These are phyloP conservation scores for Bryum argenteum DNA, from an alignment of 225 moss, liverwort and hornwort genomes.

Conservation along the genomic window DNA sequence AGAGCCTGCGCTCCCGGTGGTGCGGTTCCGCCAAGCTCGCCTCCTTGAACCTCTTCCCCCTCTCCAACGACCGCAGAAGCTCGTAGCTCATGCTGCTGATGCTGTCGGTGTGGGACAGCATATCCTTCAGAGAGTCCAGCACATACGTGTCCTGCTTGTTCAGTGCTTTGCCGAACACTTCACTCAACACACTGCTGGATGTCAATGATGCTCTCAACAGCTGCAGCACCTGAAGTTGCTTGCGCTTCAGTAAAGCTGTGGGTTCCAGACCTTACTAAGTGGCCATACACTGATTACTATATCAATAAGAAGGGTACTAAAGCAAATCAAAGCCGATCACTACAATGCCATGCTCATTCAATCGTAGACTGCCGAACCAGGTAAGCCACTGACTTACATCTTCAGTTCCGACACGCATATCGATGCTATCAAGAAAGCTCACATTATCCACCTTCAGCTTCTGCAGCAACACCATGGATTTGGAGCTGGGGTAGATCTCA, in stretches of 20 bases:
- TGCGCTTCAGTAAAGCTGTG: neutral
- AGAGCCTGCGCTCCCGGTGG: slow-evolving; percentile 6
- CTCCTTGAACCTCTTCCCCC: slow-evolving; percentile 18
- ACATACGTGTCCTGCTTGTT: slow-evolving; percentile 27
- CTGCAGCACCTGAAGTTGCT: slow-evolving; percentile 35
- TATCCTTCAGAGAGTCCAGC: neutral
- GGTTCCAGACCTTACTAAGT: neutral
- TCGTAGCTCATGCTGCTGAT: slow-evolving; percentile 24
- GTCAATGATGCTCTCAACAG: slow-evolving; percentile 38
- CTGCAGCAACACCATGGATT: slow-evolving; percentile 36
- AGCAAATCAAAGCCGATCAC: neutral
- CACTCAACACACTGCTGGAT: slow-evolving; percentile 33
- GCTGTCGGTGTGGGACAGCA: slow-evolving; percentile 22
- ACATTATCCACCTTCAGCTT: slow-evolving; percentile 47
- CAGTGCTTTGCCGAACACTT: slow-evolving; percentile 41
- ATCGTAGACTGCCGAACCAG: too few species aligned
- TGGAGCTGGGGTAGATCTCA: slow-evolving; percentile 39
- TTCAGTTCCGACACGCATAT: slow-evolving; percentile 28
- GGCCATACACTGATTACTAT: neutral
- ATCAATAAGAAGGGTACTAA: neutral
- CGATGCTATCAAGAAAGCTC: slow-evolving; percentile 37
- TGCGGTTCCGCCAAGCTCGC: slow-evolving; percentile 1
- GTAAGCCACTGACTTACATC: slow-evolving; percentile 25
- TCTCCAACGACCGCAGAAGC: slow-evolving; percentile 7
- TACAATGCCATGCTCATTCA: neutral